Evolutionary conservation across 2,329 filamentous ascomycete genomes (phyloP), one percentile per base, ranked within the genome.

Genomic region (Aulographum hederae): DNA sequence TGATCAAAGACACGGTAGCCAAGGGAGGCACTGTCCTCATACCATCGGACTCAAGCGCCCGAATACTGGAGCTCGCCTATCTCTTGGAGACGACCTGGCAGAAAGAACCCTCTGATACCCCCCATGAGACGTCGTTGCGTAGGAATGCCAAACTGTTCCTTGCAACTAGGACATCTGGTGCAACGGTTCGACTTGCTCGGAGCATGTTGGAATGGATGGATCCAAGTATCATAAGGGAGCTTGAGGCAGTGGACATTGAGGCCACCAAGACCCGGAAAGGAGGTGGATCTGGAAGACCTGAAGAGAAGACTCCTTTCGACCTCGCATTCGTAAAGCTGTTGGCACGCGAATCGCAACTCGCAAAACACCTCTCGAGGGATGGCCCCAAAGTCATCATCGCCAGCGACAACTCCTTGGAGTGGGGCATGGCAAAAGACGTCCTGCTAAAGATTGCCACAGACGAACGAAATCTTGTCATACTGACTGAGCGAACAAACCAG

Each of bases 151-250:
- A 59, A 31, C 61, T 94, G 1, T 94, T 84, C 47, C 62, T 98
- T 27, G 86, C 85, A 1, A 85, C 84, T 25, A 76, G 75, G 36
- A 92, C 82, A 38, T 78, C 81, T 39, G 76, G 80, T 35, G 85
- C 82, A 38, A 92, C 85, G 0, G 79, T 95, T 65, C 69, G 82
- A 32, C 81, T 94, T 41, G 80, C 86, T 17, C 69, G 85, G 41
- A 94, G 86, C 51, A 92, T 98, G 80, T 62, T 98, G 19, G 89
- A 98, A 48, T 98, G 89, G 89, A 95, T 98, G 85, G 85, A 95
- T 47, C 85, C 94, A 46, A 77, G 74, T 35, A 91, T 98, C 36
- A 78, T 92, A 26, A 74, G 84, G 33, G 86, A 95, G 44, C 91
- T 93, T 38, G 85, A 93, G 49, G 61, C 11, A 12, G 5, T 18